These are phyloP conservation scores for Candida koratica DNA, from an alignment of 805 yeast species.

Conservation along the genomic window DNA sequence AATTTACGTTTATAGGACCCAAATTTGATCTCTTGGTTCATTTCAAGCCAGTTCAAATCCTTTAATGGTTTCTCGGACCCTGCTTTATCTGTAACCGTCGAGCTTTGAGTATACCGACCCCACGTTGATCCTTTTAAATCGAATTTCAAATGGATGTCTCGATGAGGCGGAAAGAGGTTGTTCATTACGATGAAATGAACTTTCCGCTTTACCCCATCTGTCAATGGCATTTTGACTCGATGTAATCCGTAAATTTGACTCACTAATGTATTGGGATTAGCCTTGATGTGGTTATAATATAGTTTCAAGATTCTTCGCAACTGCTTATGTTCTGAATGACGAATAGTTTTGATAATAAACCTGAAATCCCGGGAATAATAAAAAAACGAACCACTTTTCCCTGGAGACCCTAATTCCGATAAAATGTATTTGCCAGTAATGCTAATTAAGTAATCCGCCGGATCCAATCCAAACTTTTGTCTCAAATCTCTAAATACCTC, in stretches of 20 bases:
- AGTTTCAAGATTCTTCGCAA: slow-evolving; percentile 67
- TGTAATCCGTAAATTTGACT: slow-evolving; percentile 97
- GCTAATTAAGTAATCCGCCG: slow-evolving; percentile 91
- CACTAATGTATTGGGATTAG: slow-evolving; percentile 81
- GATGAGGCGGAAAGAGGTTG: slow-evolving; percentile 90
- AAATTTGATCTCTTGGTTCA: slow-evolving; percentile 58
- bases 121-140: slow-evolving; percentile 92
- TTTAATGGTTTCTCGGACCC: slow-evolving; percentile 55
- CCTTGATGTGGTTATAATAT: slow-evolving; percentile 75
- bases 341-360: slow-evolving; percentile 93
- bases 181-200: slow-evolving; percentile 96
- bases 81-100: slow-evolving; percentile 14
- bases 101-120: slow-evolving; percentile 56
- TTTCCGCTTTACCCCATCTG: slow-evolving; percentile 53
- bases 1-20: slow-evolving; percentile 65
- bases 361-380: slow-evolving; percentile 92
- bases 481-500: slow-evolving; percentile 88
- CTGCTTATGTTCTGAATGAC: slow-evolving; percentile 86
- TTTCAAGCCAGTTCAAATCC: slow-evolving; percentile 84
- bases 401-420: slow-evolving; percentile 91
- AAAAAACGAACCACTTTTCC: slow-evolving; percentile 94
- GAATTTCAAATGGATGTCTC: slow-evolving; percentile 78
- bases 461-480: slow-evolving; percentile 78
- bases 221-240: slow-evolving; percentile 82
- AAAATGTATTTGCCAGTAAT: slow-evolving; percentile 89